Conservation (phyloP, 2,329 filamentous ascomycete genomes). For the Talaromyces sp. region DNA sequence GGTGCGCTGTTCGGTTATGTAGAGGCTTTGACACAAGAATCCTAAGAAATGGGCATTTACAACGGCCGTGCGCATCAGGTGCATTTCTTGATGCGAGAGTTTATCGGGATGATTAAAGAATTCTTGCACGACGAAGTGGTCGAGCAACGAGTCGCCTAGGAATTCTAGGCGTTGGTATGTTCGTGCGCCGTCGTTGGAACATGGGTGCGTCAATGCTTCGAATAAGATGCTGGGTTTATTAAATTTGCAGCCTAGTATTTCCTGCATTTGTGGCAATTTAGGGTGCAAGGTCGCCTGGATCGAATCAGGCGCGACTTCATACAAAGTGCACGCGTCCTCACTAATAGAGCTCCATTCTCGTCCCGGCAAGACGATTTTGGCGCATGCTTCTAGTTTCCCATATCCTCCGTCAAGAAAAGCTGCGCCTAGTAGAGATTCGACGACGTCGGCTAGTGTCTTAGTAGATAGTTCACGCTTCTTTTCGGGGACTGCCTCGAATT, state of each 20-base stretch:
- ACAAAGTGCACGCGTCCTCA: conserved; percentile 44
- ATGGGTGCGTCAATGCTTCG: conserved; percentile 78
- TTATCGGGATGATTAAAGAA: conserved; percentile 49
- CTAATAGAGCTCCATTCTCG: conserved; percentile 52
- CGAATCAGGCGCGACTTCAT: conserved; percentile 37
- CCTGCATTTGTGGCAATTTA: conserved; percentile 51
- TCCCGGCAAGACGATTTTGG: conserved; percentile 64
- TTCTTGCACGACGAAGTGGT: conserved; percentile 67
- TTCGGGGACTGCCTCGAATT: conserved; percentile 28
- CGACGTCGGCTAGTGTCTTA: conserved; percentile 81
- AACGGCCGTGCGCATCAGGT: conserved; percentile 68
- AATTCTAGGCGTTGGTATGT: conserved; percentile 79
- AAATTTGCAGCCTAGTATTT: conserved; percentile 70
- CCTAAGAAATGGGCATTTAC: conserved; percentile 79
- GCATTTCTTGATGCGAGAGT: conserved; percentile 62
- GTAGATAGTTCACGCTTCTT: conserved; percentile 55
- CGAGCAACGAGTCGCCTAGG: conserved; percentile 79
- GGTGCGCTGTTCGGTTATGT: conserved; percentile 22
- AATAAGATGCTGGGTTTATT: conserved; percentile 63
- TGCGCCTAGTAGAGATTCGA: conserved; percentile 80
- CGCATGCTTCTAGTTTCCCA: conserved; percentile 59
- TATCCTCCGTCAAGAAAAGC: conserved; percentile 68
- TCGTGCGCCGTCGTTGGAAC: conserved; percentile 51
- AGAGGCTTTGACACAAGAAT: conserved; percentile 64
- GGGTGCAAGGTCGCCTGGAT: conserved; percentile 42